Conservation (phyloP, 495 filamentous ascomycete species). For the Trichoderma erinaceum region DNA sequence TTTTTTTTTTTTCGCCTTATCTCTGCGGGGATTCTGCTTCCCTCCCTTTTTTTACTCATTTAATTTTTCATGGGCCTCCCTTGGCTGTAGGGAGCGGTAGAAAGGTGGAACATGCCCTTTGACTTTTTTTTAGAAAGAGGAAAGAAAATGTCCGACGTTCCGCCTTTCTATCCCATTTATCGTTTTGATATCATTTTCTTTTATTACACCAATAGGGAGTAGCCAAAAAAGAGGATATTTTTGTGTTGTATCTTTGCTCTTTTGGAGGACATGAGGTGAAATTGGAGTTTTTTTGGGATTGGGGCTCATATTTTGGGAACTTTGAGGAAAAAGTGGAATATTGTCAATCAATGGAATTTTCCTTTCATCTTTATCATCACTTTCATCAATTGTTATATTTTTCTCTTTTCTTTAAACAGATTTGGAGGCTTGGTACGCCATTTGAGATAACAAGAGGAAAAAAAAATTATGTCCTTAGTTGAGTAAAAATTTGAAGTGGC, state of each 20-base stretch:
- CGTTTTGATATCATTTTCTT: not conserved
- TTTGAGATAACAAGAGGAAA: too few species aligned
- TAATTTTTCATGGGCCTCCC: not conserved
- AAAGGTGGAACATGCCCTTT: not conserved
- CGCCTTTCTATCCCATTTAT: not conserved
- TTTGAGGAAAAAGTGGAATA: too few species aligned
- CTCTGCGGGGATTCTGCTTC: not conserved
- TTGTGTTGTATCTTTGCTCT: not conserved
- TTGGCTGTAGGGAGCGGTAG: not conserved
- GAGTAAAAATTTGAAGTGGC: too few species aligned
- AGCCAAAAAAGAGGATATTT: not conserved
- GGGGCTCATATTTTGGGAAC: not conserved
- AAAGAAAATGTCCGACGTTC: not conserved
- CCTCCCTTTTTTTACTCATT: not conserved
- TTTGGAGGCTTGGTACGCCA: too few species aligned
- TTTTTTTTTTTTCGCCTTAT: not conserved
- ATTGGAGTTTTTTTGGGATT: not conserved
- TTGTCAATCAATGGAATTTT: too few species aligned
- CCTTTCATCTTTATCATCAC: too few species aligned
- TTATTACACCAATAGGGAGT: not conserved
- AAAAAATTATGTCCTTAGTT: too few species aligned
- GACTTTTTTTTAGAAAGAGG: not conserved
- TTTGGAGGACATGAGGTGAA: not conserved
- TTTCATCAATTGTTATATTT: too few species aligned
- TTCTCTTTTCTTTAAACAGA: too few species aligned